Percentiles rank a stretch among this genome's conserved stretches.
Evolutionary conservation across 441 rosid genomes (phyloP).

Genomic region (Populus tomentosa): DNA sequence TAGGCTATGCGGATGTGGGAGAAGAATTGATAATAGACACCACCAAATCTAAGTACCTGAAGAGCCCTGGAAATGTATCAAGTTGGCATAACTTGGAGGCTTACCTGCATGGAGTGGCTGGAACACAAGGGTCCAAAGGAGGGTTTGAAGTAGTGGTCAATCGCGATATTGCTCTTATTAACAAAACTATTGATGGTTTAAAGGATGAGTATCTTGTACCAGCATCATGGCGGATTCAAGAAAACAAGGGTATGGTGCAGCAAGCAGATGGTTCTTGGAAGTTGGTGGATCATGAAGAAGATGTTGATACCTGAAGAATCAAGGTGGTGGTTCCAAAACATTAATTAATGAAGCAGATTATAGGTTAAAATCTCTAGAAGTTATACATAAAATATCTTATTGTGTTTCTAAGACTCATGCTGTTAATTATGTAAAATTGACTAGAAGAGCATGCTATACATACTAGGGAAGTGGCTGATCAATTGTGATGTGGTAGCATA

Average conservation of each 20-base stretch:
- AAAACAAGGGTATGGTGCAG: conserved; percentile 7
- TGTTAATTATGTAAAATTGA: no score
- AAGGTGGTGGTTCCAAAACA: no score
- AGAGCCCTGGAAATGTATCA: conserved; percentile 23
- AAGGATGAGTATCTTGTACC: no score
- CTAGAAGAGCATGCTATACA: no score
- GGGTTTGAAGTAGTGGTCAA: conserved; percentile 38
- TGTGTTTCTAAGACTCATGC: no score
- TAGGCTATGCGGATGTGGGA: conserved; percentile 36
- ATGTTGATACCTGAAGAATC: background rate
- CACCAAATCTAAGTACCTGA: conserved; percentile 39
- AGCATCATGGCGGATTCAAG: conserved; percentile 14
- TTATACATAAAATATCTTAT: no score
- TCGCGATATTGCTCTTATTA: background rate
- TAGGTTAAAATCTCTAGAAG: no score
- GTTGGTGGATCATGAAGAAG: background rate
- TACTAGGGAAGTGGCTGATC: no score
- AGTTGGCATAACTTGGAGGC: conserved; percentile 48
- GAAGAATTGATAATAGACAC: conserved; percentile 41
- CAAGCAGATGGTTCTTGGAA: conserved; percentile 7
- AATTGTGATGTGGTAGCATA: no score
- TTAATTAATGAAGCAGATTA: no score
- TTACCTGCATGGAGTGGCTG: conserved; percentile 56
- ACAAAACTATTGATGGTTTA: background rate
- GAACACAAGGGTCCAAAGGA: conserved; percentile 37